phyloP scores from a whole-genome alignment of 192 early-diverging fungal genomes.

The Backusella circina region DNA sequence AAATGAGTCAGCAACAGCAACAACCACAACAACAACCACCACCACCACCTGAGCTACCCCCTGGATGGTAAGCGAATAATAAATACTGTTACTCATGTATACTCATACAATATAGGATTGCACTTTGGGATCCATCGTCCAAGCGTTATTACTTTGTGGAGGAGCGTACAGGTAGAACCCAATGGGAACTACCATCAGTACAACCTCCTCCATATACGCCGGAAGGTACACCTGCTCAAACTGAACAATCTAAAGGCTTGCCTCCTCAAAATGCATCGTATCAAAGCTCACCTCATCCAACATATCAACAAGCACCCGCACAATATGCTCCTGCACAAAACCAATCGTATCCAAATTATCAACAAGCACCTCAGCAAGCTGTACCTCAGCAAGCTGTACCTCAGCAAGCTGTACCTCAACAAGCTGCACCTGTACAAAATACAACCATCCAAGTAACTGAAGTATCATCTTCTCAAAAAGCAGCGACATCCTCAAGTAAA shows the following conservation, averaged over 20 bases:
- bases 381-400: background rate
- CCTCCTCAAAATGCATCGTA: background rate
- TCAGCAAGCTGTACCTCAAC: background rate
- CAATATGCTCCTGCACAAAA: background rate
- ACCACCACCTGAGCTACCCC: constrained; percentile 11
- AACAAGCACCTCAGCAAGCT: background rate
- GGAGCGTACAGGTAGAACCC: constrained; percentile 10
- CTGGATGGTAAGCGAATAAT: constrained; percentile 18
- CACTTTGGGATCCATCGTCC: constrained; percentile 15
- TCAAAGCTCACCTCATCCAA: background rate
- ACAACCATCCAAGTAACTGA: background rate
- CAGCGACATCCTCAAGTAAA: background rate
- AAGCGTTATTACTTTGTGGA: constrained; percentile 21
- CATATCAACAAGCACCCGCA: no score
- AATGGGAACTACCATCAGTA: constrained; percentile 19
- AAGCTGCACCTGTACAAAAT: background rate
- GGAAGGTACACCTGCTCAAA: background rate
- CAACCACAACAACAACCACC: background rate
- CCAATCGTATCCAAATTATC: background rate
- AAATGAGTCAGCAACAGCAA: background rate
- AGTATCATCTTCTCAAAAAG: background rate
- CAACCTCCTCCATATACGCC: background rate
- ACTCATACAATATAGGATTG: constrained; percentile 1
- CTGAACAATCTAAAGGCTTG: background rate
- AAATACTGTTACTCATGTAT: background rate